These are phyloP conservation scores for Russula brevipes DNA, from an alignment of 768 basidiomycete genomes.

Conservation along the genomic window DNA sequence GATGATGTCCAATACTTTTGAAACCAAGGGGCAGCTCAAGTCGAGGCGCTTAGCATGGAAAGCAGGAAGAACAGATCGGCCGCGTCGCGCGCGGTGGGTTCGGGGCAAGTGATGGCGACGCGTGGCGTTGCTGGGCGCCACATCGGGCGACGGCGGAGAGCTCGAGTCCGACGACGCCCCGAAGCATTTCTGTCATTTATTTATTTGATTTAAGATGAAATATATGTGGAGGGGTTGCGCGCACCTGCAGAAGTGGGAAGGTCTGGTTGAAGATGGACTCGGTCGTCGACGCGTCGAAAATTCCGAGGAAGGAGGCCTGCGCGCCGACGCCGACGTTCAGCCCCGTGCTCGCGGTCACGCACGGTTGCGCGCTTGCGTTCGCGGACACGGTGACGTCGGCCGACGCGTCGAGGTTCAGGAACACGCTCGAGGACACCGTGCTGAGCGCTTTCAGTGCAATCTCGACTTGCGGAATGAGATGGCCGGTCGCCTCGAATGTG, in stretches of 20 bases:
- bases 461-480: slow-evolving; percentile 41
- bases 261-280: background rate
- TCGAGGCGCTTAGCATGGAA: background rate
- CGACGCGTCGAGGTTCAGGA: slow-evolving; percentile 15
- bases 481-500: slow-evolving; percentile 39
- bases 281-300: background rate
- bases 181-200: background rate
- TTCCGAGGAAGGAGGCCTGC: background rate
- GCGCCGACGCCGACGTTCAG: slow-evolving; percentile 4
- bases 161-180: no score
- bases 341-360: slow-evolving; percentile 8
- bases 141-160: background rate
- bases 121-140: background rate
- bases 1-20: background rate
- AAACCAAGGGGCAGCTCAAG: background rate
- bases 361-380: background rate
- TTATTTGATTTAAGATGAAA: background rate
- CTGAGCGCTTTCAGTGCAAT: slow-evolving; percentile 1
- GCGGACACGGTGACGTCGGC: background rate
- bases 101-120: background rate
- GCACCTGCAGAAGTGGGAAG: slow-evolving; percentile 9
- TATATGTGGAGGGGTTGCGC: background rate
- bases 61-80: background rate
- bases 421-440: background rate
- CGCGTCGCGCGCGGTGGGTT: background rate